A percentile compares a stretch with the other conserved stretches of the same genome.
Evolutionary conservation across 2,329 filamentous ascomycete species (phyloP).

Genomic region (Claviceps fusiformis): DNA sequence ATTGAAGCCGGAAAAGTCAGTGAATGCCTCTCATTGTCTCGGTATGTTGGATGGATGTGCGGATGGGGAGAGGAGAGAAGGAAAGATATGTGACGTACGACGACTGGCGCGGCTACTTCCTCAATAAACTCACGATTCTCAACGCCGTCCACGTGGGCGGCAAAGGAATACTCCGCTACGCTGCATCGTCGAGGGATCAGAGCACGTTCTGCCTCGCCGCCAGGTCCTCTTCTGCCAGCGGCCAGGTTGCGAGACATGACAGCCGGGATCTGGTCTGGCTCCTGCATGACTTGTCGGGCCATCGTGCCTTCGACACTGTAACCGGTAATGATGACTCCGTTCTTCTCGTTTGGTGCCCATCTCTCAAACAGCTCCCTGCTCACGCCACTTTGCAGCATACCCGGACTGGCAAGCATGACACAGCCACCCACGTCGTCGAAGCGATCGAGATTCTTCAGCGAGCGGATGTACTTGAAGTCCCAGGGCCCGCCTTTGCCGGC

Average conservation of each 20-base stretch:
- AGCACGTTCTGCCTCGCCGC: conserved; percentile 66
- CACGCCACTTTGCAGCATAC: conserved; percentile 96
- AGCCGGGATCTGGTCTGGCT: conserved; percentile 87
- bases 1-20: background rate
- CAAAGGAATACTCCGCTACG: conserved; percentile 89
- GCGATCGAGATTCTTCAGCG: conserved; percentile 80
- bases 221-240: conserved; percentile 46
- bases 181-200: conserved; percentile 89
- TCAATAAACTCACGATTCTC: conserved; percentile 97
- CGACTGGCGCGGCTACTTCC: conserved; percentile 79
- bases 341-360: conserved; percentile 93
- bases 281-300: conserved; percentile 89
- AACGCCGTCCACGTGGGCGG: conserved; percentile 88
- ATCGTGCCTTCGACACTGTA: conserved; percentile 98
- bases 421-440: conserved; percentile 94
- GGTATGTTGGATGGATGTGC: background rate
- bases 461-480: conserved; percentile 93
- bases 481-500: conserved; percentile 74
- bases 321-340: conserved; percentile 96
- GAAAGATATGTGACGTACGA: conserved; percentile 40
- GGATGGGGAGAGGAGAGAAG: background rate
- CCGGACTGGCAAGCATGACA: conserved; percentile 92
- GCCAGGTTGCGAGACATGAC: conserved; percentile 69
- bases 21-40: no score
- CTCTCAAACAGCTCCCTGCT: conserved; percentile 84